These are phyloP conservation scores for Incumbomyces lentus DNA, from an alignment of 2,329 filamentous ascomycete species.

Conservation along the genomic window DNA sequence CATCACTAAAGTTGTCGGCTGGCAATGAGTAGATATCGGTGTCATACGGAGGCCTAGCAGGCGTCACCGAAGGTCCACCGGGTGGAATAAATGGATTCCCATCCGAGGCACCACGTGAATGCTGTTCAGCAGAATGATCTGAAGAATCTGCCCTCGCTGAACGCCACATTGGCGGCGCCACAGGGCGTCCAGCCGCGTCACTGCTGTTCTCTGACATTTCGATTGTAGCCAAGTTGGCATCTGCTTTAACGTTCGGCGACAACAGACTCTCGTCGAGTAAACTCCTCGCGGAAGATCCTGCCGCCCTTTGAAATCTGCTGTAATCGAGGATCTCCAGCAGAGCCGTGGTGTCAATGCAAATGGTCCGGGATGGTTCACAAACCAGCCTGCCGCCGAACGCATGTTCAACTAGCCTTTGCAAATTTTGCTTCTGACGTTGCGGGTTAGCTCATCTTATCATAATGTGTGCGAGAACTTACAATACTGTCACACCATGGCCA, in stretches of 20 bases:
- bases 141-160: background rate
- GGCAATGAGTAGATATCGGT: conserved; percentile 5
- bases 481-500: conserved; percentile 8
- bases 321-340: conserved; percentile 9
- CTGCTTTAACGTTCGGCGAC: background rate
- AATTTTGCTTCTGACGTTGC: conserved; percentile 1
- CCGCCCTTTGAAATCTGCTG: background rate
- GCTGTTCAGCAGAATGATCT: background rate
- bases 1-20: conserved; percentile 5
- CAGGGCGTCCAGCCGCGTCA: conserved; percentile 6
- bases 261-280: conserved; percentile 6
- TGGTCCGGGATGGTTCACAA: background rate
- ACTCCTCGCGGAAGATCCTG: background rate
- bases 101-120: too few relatives aligned
- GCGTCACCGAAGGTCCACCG: too few relatives aligned
- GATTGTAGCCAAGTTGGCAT: conserved; percentile 5
- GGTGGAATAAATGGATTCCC: too few relatives aligned
- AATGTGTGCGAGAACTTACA: background rate
- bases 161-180: conserved; percentile 7
- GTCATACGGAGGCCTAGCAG: background rate
- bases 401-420: conserved; percentile 1
- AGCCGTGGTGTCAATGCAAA: conserved; percentile 7
- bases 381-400: conserved; percentile 2
- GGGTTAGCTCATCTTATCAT: too few relatives aligned
- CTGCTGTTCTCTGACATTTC: conserved; percentile 5